Evolutionary conservation across 2,329 filamentous ascomycete species (phyloP).

Genomic region (Graphiopsis chlorocephala): DNA sequence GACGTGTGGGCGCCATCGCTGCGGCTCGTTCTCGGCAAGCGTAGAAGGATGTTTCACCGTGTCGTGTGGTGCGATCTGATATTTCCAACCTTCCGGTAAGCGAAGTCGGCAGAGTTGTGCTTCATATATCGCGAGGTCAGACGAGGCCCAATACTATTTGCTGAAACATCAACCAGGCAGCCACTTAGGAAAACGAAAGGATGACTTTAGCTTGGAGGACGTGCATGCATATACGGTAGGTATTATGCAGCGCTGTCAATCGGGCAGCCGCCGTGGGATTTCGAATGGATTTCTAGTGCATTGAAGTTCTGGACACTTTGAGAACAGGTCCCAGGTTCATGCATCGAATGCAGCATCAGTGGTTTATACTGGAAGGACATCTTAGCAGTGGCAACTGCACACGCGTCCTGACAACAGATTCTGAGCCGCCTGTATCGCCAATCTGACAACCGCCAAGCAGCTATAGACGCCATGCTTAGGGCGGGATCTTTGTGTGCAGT

Average conservation of each 20-base stretch:
- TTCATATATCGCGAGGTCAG: not conserved
- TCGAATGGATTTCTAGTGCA: not conserved
- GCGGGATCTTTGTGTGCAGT: not conserved
- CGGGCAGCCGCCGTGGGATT: not conserved
- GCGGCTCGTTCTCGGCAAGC: not conserved
- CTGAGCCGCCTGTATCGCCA: not conserved
- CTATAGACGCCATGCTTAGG: not conserved
- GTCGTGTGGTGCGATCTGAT: not conserved
- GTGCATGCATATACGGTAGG: not conserved
- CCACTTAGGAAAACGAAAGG: not conserved
- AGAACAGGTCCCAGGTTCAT: not conserved
- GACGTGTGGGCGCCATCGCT: conserved; percentile 1
- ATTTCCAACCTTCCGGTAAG: not conserved
- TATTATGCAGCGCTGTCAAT: not conserved
- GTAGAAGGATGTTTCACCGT: not conserved
- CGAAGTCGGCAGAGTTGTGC: not conserved
- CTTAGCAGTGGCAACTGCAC: conserved; percentile 5
- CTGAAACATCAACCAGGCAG: not conserved
- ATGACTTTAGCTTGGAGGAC: not conserved
- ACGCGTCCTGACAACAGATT: not conserved
- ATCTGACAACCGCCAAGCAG: not conserved
- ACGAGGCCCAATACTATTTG: too few relatives aligned
- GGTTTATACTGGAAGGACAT: not conserved
- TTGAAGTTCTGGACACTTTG: not conserved
- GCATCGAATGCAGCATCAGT: not conserved